These are phyloP conservation scores for Aspergillus affinis DNA, from an alignment of 495 filamentous ascomycete genomes.

Conservation along the genomic window DNA sequence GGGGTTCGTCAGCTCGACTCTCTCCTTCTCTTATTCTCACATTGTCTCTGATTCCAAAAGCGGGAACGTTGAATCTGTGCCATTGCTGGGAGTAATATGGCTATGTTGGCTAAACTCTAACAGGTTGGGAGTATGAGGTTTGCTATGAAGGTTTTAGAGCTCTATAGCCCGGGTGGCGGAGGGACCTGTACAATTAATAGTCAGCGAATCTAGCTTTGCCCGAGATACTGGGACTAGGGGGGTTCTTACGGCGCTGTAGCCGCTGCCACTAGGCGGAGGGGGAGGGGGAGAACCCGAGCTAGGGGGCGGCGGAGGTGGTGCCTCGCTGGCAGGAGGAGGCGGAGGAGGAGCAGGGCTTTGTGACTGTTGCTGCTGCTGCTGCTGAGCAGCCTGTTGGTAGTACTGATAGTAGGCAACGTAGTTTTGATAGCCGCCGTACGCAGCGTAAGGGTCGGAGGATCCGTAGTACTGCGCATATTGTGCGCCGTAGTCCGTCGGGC, in stretches of 20 bases:
- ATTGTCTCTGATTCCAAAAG: too few species aligned
- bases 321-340: constrained; percentile 59
- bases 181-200: constrained; percentile 38
- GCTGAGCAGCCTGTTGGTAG: constrained; percentile 62
- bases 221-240: not conserved
- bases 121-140: not conserved
- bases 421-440: constrained; percentile 83
- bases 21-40: too few species aligned
- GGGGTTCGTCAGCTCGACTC: too few species aligned
- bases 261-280: constrained; percentile 54
- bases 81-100: too few species aligned
- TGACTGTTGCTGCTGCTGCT: constrained; percentile 46
- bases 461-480: constrained; percentile 85
- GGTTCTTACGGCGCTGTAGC: constrained; percentile 65
- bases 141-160: not conserved
- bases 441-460: constrained; percentile 80
- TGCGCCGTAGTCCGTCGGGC: constrained; percentile 62
- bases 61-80: too few species aligned
- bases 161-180: constrained; percentile 52
- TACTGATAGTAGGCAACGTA: constrained; percentile 71
- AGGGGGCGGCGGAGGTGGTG: constrained; percentile 61
- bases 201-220: not conserved
- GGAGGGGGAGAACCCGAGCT: constrained; percentile 70
- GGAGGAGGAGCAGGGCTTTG: constrained; percentile 56
- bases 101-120: not conserved